phyloP scores from a whole-genome alignment of 1,284 basidiomycete species.

The Pholiota adiposa region DNA sequence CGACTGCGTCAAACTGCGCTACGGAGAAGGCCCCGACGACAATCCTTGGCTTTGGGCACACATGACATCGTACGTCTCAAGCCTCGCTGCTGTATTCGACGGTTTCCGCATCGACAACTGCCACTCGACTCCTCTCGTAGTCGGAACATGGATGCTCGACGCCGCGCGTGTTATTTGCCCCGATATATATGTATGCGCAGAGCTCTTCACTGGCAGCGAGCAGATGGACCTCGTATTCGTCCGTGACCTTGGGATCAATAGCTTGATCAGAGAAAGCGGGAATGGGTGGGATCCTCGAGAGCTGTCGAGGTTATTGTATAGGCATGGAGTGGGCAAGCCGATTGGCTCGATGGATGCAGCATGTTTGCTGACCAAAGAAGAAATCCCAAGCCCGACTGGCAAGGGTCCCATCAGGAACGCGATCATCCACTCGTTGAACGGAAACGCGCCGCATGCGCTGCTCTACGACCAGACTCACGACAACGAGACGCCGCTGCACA shows the following conservation, averaged over 20 bases:
- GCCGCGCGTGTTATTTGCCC: conserved; percentile 88
- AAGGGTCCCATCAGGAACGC: conserved; percentile 78
- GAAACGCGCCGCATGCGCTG: conserved; percentile 88
- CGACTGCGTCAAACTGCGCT: conserved; percentile 97
- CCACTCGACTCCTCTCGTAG: conserved; percentile 94
- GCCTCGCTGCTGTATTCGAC: conserved; percentile 84
- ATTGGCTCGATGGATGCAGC: conserved; percentile 93
- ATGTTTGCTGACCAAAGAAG: conserved; percentile 77
- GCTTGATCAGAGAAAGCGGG: conserved; percentile 89
- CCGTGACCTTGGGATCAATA: conserved; percentile 89
- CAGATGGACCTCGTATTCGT: conserved; percentile 94
- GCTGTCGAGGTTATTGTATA: conserved; percentile 82
- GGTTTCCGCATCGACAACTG: conserved; percentile 99
- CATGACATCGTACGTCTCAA: conserved; percentile 87
- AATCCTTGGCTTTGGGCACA: conserved; percentile 97
- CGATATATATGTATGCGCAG: conserved; percentile 94
- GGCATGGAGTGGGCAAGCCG: conserved; percentile 89
- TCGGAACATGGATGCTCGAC: conserved; percentile 92
- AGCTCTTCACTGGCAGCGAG: conserved; percentile 95
- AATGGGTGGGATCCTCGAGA: conserved; percentile 91
- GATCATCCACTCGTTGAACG: conserved; percentile 78
- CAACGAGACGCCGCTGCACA: conserved; percentile 89
- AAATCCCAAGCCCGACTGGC: conserved; percentile 77
- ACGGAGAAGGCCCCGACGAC: conserved; percentile 76
- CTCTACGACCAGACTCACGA: conserved; percentile 96